A percentile compares a stretch with the other conserved stretches of the same genome.
Conservation (phyloP, 768 basidiomycete species). For the Phanerodontia chrysosporium region DNA sequence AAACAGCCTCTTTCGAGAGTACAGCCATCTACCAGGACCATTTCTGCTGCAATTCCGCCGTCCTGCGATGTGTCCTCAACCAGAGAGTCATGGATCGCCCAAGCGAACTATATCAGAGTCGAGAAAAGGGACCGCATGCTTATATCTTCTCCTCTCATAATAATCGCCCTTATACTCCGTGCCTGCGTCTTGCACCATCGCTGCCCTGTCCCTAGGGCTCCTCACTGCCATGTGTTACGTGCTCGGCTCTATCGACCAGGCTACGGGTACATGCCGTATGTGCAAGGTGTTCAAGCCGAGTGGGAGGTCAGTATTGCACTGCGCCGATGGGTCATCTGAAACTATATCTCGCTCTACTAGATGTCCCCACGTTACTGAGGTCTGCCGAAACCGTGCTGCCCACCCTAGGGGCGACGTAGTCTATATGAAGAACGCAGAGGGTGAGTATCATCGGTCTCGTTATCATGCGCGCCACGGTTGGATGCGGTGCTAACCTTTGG, state of each 20-base stretch:
- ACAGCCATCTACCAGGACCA: conserved; percentile 17
- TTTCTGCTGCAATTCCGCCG: conserved; percentile 14
- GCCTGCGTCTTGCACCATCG: conserved; percentile 17
- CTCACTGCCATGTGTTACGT: conserved; percentile 62
- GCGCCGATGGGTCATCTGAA: conserved; percentile 8
- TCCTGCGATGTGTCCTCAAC: conserved; percentile 20
- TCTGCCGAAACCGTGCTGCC: conserved; percentile 67
- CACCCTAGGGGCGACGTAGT: conserved; percentile 79
- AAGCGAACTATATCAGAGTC: conserved; percentile 38
- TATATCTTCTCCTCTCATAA: conserved; percentile 34
- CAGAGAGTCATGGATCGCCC: conserved; percentile 25
- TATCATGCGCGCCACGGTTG: conserved; percentile 13
- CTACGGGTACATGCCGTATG: conserved; percentile 71
- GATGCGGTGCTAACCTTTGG: conserved; percentile 4
- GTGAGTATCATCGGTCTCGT: conserved; percentile 34
- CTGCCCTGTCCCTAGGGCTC: conserved; percentile 16
- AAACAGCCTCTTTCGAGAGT: conserved; percentile 18
- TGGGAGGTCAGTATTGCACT: conserved; percentile 41
- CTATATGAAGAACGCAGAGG: conserved; percentile 85
- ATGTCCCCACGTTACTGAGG: conserved; percentile 72
- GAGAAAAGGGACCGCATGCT: conserved; percentile 36
- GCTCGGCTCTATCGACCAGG: conserved; percentile 64
- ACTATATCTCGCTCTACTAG: conserved; percentile 36
- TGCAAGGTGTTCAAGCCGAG: conserved; percentile 75
- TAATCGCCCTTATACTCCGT: conserved; percentile 36